A percentile compares a stretch with the other conserved stretches of the same genome.
Conservation (phyloP, 768 basidiomycete genomes). For the Tulasnella calospora region DNA sequence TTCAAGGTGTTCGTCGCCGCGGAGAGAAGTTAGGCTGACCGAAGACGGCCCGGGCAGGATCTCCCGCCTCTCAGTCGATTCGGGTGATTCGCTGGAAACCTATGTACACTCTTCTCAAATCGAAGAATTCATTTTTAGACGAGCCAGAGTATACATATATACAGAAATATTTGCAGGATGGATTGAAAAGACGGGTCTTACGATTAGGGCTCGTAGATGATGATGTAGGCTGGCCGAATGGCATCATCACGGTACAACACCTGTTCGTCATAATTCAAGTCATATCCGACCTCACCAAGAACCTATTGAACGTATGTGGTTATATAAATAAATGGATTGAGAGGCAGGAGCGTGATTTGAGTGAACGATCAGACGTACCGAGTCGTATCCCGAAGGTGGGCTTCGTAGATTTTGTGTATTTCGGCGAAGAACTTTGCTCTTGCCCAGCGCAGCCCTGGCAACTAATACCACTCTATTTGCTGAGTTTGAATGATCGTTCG, state of each 20-base stretch:
- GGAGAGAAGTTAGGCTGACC: no score
- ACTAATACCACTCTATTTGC: neutral
- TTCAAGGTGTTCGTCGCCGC: no score
- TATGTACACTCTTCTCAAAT: no score
- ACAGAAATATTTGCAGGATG: no score
- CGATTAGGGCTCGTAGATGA: neutral
- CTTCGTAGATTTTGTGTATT: neutral
- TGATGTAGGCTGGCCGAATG: constrained; percentile 5
- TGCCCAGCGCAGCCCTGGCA: neutral
- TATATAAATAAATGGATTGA: neutral
- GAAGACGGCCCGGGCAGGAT: no score
- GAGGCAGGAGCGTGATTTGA: neutral
- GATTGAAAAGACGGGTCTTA: neutral
- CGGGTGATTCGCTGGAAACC: no score
- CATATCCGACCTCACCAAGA: neutral
- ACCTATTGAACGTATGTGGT: neutral
- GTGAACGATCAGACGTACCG: neutral
- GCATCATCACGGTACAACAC: constrained; percentile 6
- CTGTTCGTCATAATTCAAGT: constrained; percentile 18
- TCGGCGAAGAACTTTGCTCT: neutral
- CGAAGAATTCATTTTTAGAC: no score
- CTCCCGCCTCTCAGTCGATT: no score
- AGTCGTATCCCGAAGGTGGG: neutral
- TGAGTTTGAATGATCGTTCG: neutral
- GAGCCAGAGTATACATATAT: no score